phyloP scores from a whole-genome alignment of 768 basidiomycete genomes.

The Panellus pusillus region DNA sequence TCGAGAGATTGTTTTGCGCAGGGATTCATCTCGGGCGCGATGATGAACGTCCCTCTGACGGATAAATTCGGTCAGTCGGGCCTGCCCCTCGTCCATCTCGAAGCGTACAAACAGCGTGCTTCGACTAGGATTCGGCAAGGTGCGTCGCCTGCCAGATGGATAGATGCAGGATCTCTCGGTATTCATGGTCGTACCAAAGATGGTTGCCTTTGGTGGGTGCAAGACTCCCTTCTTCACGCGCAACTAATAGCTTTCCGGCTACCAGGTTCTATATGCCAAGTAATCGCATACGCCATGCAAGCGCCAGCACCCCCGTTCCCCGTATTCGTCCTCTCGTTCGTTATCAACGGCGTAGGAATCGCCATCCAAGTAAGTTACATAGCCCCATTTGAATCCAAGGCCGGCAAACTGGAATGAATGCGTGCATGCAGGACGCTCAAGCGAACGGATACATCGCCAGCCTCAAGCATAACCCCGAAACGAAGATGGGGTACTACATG shows the following conservation, averaged over 20 bases:
- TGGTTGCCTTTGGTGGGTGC: conserved; percentile 2
- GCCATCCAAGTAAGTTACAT: conserved; percentile 41
- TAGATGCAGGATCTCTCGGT: too few species aligned
- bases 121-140: conserved; percentile 40
- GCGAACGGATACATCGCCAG: conserved; percentile 69
- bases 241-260: too few species aligned
- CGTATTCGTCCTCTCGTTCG: conserved; percentile 50
- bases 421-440: conserved; percentile 57
- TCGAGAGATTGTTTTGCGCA: conserved; percentile 11
- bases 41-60: conserved; percentile 46
- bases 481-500: conserved; percentile 70
- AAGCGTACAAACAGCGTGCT: too few species aligned
- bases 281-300: conserved; percentile 54
- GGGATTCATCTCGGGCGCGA: conserved; percentile 48
- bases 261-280: conserved; percentile 53
- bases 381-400: too few species aligned
- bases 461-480: conserved; percentile 52
- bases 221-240: neutral
- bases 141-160: conserved; percentile 6
- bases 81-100: too few species aligned
- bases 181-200: neutral
- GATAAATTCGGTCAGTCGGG: conserved; percentile 30
- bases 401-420: neutral
- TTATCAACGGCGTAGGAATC: conserved; percentile 44
- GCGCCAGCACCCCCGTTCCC: conserved; percentile 64